Conservation (phyloP, 2,329 filamentous ascomycete genomes). For the Ceratocystis lukuohia region DNA sequence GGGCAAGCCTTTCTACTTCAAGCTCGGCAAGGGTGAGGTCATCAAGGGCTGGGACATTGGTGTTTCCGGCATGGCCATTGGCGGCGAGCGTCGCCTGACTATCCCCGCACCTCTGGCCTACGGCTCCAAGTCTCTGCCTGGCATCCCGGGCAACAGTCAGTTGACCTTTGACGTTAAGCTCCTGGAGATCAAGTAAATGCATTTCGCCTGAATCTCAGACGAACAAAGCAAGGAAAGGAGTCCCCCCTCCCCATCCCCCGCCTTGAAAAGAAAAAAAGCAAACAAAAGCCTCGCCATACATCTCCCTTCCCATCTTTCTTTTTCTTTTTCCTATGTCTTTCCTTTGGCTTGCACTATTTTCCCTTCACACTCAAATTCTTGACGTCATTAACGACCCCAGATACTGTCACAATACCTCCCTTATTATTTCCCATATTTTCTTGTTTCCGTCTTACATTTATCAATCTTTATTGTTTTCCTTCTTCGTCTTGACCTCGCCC, state of each 20-base stretch:
- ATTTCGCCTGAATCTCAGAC: not conserved
- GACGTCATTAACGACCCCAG: conserved; percentile 15
- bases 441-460: conserved; percentile 7
- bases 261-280: not conserved
- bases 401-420: conserved; percentile 5
- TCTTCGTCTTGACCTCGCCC: too few relatives aligned
- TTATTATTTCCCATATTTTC: not conserved
- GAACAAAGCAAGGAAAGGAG: not conserved
- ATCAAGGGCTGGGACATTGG: conserved; percentile 99
- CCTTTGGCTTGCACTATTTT: not conserved
- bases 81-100: conserved; percentile 82
- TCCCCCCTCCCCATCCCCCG: not conserved
- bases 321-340: not conserved
- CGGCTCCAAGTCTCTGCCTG: conserved; percentile 67
- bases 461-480: not conserved
- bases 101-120: conserved; percentile 83
- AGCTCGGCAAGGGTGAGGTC: conserved; percentile 84
- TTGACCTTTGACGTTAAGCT: conserved; percentile 87
- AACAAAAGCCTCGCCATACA: conserved; percentile 1
- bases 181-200: conserved; percentile 61
- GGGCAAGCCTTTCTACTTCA: conserved; percentile 94
- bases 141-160: conserved; percentile 83
- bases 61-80: conserved; percentile 79
- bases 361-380: conserved; percentile 6
- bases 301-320: not conserved